Base-by-base conservation (phyloP, 2,329 filamentous ascomycete species). In the Helotiales sp. region DNA sequence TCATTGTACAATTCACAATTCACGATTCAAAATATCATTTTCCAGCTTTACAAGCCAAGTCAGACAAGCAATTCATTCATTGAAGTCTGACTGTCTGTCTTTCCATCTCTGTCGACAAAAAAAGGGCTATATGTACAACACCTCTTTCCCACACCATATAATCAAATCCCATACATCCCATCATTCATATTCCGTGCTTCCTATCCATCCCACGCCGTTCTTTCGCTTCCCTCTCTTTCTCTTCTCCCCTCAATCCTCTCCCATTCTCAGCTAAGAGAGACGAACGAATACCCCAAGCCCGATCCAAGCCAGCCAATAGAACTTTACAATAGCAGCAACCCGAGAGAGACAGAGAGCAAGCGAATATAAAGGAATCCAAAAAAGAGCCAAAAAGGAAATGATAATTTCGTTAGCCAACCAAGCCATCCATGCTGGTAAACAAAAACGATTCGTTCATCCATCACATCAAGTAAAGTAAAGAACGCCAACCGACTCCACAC, bases 401-500 rank as follows among this genome's bases (percentile, higher is more conserved):
- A n/a, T 20, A 13, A 43, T 24, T 57, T 61, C 65, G 50, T 66
- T 64, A 66, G 50, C 37, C 30, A 55, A 66, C 28, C 17, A 47
- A 66, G 65, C 68, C 70, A 73, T 71, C 68, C 70, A 73, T 71
- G 69, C 70, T 71, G 66, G 68, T 63, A 70, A 67, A 66, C 52
- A 70, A 43, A 68, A 64, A 37, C 47, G 68, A 52, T 57, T 61
- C 57, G 52, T 59, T 52, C 49, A 52, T 43, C n/a, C 30, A 34
- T 13, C 52, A n/a, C n/a, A 34, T 54, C 50, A 55, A 20, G 8
- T n/a, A 43, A 64, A n/a, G n/a, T n/a, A n/a, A n/a, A n/a, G n/a
- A 74, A 76, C 75, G 74, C 40, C 40, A n/a, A 20, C 75, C 75
- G 63, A 73, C 71, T 72, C 75, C 74, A 69, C 65, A 72, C 72